Conservation (phyloP, 116 monocot genomes). For the Cymodocea nodosa region DNA sequence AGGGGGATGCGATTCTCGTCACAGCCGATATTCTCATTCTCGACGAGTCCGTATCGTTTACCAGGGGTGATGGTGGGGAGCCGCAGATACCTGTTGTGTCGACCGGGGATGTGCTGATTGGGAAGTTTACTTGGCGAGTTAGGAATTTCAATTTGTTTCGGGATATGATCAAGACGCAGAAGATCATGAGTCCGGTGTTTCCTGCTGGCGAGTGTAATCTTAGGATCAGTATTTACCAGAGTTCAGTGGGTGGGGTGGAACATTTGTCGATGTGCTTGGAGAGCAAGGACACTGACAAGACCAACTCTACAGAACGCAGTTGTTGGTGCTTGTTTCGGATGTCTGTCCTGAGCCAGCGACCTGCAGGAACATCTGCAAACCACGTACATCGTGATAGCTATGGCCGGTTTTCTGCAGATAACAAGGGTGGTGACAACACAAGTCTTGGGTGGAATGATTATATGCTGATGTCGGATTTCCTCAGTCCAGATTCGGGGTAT, state of each 20-base stretch:
- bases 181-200: conserved; percentile 86
- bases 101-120: conserved; percentile 21
- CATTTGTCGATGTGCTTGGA: conserved; percentile 85
- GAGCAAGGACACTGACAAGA: conserved; percentile 83
- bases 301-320: conserved; percentile 37
- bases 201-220: conserved; percentile 72
- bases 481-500: conserved; percentile 37
- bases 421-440: conserved; percentile 73
- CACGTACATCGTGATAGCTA: conserved; percentile 83
- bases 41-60: conserved; percentile 55
- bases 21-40: conserved; percentile 68
- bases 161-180: conserved; percentile 91
- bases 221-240: conserved; percentile 86
- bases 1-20: conserved; percentile 39
- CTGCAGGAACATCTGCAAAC: conserved; percentile 7
- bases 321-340: conserved; percentile 97
- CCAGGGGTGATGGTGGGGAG: conserved; percentile 6
- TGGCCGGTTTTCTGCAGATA: conserved; percentile 75
- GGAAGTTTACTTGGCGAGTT: conserved; percentile 90
- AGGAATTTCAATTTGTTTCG: conserved; percentile 70
- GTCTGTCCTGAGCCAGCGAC: conserved; percentile 67
- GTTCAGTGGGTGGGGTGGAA: conserved; percentile 46
- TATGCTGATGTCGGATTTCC: conserved; percentile 73
- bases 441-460: conserved; percentile 97
- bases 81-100: conserved; percentile 5